Percentiles rank a stretch among this genome's conserved stretches.
phyloP scores from a whole-genome alignment of 169 alveolate genomes.

The Plasmodium malariae region DNA sequence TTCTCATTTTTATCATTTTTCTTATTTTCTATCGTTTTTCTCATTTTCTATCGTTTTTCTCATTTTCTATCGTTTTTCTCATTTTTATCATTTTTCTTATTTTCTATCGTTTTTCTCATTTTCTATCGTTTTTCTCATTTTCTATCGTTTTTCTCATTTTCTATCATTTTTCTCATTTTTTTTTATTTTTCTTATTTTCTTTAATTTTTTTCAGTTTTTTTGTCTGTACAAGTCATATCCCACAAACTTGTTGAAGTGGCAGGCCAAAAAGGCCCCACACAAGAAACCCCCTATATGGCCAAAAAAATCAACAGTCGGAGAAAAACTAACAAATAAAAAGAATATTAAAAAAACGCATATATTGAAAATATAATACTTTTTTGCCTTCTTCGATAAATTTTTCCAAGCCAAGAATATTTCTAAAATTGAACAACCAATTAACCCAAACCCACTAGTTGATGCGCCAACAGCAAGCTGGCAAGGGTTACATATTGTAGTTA shows the following conservation, averaged over 20 bases:
- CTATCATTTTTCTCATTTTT: not conserved
- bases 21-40: too few relatives aligned
- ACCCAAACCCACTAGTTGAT: constrained; percentile 79
- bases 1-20: too few relatives aligned
- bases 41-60: too few relatives aligned
- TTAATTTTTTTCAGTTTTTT: not conserved
- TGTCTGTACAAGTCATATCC: constrained; percentile 52
- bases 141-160: too few relatives aligned
- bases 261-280: constrained; percentile 70
- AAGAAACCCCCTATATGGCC: constrained; percentile 74
- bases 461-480: constrained; percentile 82
- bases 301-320: constrained; percentile 74
- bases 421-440: constrained; percentile 77
- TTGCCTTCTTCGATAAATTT: constrained; percentile 48
- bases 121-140: too few relatives aligned
- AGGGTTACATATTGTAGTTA: constrained; percentile 78
- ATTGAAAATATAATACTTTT: constrained; percentile 59
- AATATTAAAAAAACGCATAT: constrained; percentile 54
- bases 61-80: too few relatives aligned
- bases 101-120: too few relatives aligned
- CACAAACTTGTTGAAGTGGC: constrained; percentile 48
- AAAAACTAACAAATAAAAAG: constrained; percentile 66
- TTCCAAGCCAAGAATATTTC: constrained; percentile 79
- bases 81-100: too few relatives aligned
- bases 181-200: not conserved